Conservation (phyloP, 2,329 filamentous ascomycete genomes). For the Stromatinia cepivora region DNA sequence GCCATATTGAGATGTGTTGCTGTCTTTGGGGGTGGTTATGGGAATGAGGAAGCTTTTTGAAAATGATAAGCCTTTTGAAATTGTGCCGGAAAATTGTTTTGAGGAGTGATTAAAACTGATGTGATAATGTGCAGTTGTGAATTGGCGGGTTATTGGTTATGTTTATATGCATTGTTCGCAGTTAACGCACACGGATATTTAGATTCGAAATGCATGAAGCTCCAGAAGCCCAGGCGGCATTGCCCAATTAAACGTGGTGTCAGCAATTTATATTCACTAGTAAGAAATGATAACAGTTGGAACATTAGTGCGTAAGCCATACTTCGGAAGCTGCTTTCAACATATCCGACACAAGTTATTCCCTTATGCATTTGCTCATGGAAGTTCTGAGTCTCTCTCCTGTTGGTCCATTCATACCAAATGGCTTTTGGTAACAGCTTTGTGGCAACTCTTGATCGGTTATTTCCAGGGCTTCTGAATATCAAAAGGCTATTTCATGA, state of each 20-base stretch:
- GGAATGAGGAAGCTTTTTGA: neutral
- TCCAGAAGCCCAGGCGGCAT: neutral
- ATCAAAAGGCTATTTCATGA: neutral
- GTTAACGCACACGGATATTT: neutral
- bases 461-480: neutral
- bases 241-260: neutral
- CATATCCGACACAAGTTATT: neutral
- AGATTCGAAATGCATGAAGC: neutral
- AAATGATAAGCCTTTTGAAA: neutral
- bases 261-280: neutral
- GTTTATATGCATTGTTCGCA: neutral
- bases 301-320: neutral
- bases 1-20: slow-evolving; percentile 28
- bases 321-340: neutral
- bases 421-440: neutral
- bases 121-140: neutral
- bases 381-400: neutral
- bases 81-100: neutral
- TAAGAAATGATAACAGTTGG: neutral
- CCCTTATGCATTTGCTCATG: neutral
- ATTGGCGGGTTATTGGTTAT: no score
- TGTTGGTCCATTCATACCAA: neutral
- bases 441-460: neutral
- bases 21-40: neutral
- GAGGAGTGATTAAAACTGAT: neutral